Percentiles rank a stretch among this genome's conserved stretches.
Evolutionary conservation across 2,329 filamentous ascomycete species (phyloP).

Genomic region (Fusarium sp.): DNA sequence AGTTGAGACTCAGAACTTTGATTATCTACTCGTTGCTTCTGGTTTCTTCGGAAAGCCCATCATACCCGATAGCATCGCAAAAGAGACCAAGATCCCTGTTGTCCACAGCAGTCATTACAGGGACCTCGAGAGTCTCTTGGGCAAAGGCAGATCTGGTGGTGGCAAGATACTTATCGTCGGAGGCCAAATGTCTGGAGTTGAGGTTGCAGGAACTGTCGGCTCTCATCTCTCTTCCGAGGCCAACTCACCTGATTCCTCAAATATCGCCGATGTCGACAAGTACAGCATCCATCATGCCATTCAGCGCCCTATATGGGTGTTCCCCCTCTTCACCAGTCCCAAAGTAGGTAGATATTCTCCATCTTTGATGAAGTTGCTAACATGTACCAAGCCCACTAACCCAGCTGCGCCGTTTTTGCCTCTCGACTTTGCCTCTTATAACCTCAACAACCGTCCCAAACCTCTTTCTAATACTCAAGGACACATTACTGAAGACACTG

Average conservation of each 20-base stretch:
- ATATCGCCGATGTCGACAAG: slow-evolving; percentile 56
- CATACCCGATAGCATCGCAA: slow-evolving; percentile 58
- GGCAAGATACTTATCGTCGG: slow-evolving; percentile 79
- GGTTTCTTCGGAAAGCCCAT: slow-evolving; percentile 78
- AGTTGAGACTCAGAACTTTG: slow-evolving; percentile 66
- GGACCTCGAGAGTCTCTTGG: slow-evolving; percentile 61
- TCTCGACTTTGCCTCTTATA: slow-evolving; percentile 77
- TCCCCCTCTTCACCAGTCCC: slow-evolving; percentile 68
- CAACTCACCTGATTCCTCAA: slow-evolving; percentile 61
- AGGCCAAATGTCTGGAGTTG: slow-evolving; percentile 84
- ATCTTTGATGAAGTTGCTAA: neutral
- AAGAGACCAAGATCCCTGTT: slow-evolving; percentile 57
- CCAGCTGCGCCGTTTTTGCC: slow-evolving; percentile 73
- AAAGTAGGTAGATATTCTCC: slow-evolving; percentile 51
- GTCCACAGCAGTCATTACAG: slow-evolving; percentile 77
- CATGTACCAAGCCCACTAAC: slow-evolving; percentile 52
- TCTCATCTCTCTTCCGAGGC: slow-evolving; percentile 73
- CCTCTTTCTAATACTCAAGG: slow-evolving; percentile 73
- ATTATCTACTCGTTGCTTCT: slow-evolving; percentile 77
- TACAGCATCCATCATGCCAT: slow-evolving; percentile 75
- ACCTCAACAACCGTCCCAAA: slow-evolving; percentile 69
- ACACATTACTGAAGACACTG: slow-evolving; percentile 68
- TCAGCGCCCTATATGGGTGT: slow-evolving; percentile 76
- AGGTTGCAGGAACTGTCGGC: slow-evolving; percentile 78
- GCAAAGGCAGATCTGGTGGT: slow-evolving; percentile 50